Evolutionary conservation across 306 rosid genomes (phyloP).

Genomic region (Fragaria vesca): DNA sequence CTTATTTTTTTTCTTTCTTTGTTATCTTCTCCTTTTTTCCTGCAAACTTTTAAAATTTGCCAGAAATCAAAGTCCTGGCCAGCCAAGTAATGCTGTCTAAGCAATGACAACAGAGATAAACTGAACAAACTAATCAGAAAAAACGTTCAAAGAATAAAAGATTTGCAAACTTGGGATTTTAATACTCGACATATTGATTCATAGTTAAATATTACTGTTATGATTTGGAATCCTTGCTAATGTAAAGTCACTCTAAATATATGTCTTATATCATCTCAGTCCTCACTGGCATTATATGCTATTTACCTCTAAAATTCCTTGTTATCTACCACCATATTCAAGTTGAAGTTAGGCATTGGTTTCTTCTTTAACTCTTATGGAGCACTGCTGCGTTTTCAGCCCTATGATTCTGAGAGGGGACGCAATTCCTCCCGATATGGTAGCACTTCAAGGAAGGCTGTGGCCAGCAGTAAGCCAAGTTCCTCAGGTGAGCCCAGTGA

Average conservation of each 20-base stretch:
- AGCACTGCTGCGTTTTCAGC: slow-evolving; percentile 44
- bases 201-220: not conserved
- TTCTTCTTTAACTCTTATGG: slow-evolving; percentile 6
- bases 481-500: slow-evolving; percentile 71
- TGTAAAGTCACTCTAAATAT: not conserved
- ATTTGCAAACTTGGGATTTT: not conserved
- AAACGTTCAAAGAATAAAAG: not conserved
- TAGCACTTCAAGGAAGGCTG: slow-evolving; percentile 81
- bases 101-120: not conserved
- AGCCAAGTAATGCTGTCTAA: not conserved
- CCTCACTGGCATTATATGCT: not conserved
- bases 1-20: too few relatives aligned
- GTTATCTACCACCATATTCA: not conserved
- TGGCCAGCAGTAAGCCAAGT: slow-evolving; percentile 52
- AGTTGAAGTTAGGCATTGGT: not conserved
- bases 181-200: not conserved
- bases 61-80: not conserved
- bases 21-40: too few relatives aligned
- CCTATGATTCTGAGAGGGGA: slow-evolving; percentile 61
- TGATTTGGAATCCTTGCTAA: not conserved
- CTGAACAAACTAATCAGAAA: not conserved
- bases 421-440: slow-evolving; percentile 71
- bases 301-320: not conserved
- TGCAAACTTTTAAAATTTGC: not conserved
- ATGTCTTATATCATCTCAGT: not conserved